Conservation (phyloP, 176 grass and related monocot species). For the Juncus effusus region DNA sequence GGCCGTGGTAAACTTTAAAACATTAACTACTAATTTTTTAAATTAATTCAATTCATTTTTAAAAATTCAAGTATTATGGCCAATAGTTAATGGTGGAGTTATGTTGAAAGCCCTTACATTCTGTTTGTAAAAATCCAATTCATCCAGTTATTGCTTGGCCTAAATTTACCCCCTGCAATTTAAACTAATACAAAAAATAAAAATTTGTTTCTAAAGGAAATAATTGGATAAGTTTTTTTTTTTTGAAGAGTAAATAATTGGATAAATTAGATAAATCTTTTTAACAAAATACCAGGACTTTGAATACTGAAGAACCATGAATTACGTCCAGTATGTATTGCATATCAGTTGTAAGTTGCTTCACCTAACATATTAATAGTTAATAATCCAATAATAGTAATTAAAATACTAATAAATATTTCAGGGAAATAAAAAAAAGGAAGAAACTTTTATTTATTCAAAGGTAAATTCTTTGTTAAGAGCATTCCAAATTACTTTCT, state of each 20-base stretch:
- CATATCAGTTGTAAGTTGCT: conserved; percentile 25
- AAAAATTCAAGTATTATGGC: not conserved
- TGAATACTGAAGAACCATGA: conserved; percentile 48
- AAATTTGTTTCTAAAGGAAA: not conserved
- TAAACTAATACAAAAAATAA: not conserved
- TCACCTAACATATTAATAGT: conserved; percentile 31
- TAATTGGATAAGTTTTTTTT: too few species aligned
- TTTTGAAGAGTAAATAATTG: not conserved
- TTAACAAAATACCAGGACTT: conserved; percentile 54
- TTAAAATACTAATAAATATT: not conserved
- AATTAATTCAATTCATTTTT: not conserved
- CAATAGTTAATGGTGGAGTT: not conserved
- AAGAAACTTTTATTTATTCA: too few species aligned
- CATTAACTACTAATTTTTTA: not conserved
- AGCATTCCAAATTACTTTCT: too few species aligned
- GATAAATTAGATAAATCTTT: too few species aligned
- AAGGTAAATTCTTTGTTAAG: too few species aligned
- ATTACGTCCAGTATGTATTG: conserved; percentile 50
- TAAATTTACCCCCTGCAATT: conserved; percentile 51
- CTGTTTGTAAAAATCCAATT: conserved; percentile 41
- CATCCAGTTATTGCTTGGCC: conserved; percentile 59
- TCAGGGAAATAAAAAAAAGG: too few species aligned
- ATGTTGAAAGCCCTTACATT: not conserved
- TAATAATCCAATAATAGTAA: not conserved
- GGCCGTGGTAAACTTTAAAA: too few species aligned